Evolutionary conservation across 208 protist genomes (phyloP).

Genomic region (Trypanosoma boissoni): DNA sequence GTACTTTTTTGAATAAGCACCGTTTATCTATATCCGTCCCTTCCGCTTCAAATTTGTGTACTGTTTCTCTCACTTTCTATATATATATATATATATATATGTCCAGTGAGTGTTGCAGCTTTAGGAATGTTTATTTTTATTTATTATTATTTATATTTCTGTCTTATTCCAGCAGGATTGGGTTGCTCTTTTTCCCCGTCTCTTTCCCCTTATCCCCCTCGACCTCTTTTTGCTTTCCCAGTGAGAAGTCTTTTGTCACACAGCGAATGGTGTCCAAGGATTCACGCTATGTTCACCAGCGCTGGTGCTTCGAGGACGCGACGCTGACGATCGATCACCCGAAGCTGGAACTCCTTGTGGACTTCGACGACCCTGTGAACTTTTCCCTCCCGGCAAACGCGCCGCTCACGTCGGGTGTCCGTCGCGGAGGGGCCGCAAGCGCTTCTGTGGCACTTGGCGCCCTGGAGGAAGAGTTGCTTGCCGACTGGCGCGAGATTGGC

Average conservation of each 20-base stretch:
- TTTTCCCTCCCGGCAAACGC: slow-evolving; percentile 55
- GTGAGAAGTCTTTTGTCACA: neutral
- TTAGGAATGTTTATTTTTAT: slow-evolving; percentile 7
- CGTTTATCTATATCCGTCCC: neutral
- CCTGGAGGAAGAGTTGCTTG: slow-evolving; percentile 18
- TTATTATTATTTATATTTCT: slow-evolving; percentile 15
- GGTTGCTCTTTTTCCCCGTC: neutral
- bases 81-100: slow-evolving; percentile 13
- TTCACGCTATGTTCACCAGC: slow-evolving; percentile 53
- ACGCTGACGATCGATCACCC: slow-evolving; percentile 48
- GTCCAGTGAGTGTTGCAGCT: neutral
- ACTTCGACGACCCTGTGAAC: slow-evolving; percentile 65
- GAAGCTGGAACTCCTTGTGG: slow-evolving; percentile 63
- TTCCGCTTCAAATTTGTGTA: neutral
- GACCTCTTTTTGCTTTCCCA: neutral
- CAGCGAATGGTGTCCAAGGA: slow-evolving; percentile 51
- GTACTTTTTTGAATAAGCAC: too few species aligned
- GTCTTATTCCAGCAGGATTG: neutral
- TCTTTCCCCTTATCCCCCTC: neutral
- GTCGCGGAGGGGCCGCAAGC: slow-evolving; percentile 32
- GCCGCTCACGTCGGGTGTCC: slow-evolving; percentile 45
- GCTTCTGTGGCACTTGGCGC: slow-evolving; percentile 9
- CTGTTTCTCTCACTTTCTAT: neutral
- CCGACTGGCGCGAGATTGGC: slow-evolving; percentile 28
- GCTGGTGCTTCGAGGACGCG: slow-evolving; percentile 71